Evolutionary conservation across 805 yeast species (phyloP), one percentile per base, ranked within the genome.

Genomic region (Saccharomyces mikatae): DNA sequence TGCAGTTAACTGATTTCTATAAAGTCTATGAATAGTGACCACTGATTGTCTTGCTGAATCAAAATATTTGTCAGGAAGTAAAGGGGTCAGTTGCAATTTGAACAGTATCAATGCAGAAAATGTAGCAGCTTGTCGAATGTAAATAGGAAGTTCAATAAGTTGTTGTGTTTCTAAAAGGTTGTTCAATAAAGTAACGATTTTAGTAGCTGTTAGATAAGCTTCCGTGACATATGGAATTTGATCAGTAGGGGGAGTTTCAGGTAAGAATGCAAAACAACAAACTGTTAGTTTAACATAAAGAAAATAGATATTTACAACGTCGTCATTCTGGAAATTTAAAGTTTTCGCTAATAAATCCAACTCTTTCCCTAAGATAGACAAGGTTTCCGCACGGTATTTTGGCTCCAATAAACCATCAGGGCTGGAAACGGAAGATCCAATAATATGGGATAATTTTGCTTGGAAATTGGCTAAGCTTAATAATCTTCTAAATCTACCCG

Each of bases 21-120:
- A 88, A 48, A 90, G 73, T 66, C 97, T 76, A 69, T 91, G 97
- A 2, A 89, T 95, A 0, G 97, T 91, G 13, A 91, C 97, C 62
- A 91, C 87, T 3, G 95, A 87, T 69, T 91, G 97, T 60, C 97
- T 79, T 1, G 96, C 91, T 30, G 95, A 86, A 63, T 89, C 96
- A 46, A 89, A 81, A 64, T 84, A 88, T 66, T 81, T 69, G 52
- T 85, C 62, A 49, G 86, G 69, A 50, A 89, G 74, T 56, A 83
- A 76, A 3, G 95, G 87, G 0, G 95, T 85, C 54, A 89, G 73
- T 63, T 89, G 96, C 46, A 91, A 75, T 60, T 91, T 81, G 75
- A 91, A 91, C 28, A 91, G 73, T 17, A 88, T 76, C 46, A 90
- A 76, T 0, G 91, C 94, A 0, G 91, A 84, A 65, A 83, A 86